A percentile compares a stretch with the other conserved stretches of the same genome.
These are phyloP conservation scores for Fusarium tanahbumbuense DNA, from an alignment of 2,329 filamentous ascomycete species.

Conservation along the genomic window DNA sequence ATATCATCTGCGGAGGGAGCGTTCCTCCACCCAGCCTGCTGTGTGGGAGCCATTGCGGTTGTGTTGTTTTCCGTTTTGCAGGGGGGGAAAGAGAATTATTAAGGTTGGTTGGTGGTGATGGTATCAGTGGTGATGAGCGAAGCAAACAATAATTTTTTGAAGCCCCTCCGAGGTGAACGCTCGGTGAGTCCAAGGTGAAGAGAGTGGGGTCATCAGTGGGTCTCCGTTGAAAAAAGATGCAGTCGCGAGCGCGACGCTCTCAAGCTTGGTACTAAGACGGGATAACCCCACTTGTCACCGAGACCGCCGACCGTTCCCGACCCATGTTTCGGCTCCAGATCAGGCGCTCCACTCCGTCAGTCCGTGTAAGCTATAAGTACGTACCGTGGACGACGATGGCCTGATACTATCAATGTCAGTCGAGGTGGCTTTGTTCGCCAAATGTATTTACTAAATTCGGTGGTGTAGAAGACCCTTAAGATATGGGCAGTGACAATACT, in stretches of 20 bases:
- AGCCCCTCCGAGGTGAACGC: slow-evolving; percentile 47
- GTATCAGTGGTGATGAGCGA: slow-evolving; percentile 14
- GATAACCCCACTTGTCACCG: slow-evolving; percentile 32
- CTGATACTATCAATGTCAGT: slow-evolving; percentile 29
- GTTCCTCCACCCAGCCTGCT: slow-evolving; percentile 51
- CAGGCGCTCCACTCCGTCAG: slow-evolving; percentile 26
- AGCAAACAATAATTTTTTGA: slow-evolving; percentile 48
- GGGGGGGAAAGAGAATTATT: not conserved
- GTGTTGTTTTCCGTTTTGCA: slow-evolving; percentile 1
- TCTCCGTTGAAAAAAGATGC: not conserved
- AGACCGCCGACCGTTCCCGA: slow-evolving; percentile 27
- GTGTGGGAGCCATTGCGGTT: slow-evolving; percentile 49
- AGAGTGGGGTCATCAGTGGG: not conserved
- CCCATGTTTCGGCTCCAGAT: slow-evolving; percentile 15
- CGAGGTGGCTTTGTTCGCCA: slow-evolving; percentile 24
- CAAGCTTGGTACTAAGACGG: not conserved
- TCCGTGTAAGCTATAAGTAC: slow-evolving; percentile 3
- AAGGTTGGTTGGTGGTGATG: slow-evolving; percentile 13
- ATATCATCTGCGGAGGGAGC: slow-evolving; percentile 66
- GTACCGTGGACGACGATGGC: slow-evolving; percentile 22
- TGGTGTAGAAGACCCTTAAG: not conserved
- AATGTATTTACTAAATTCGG: not conserved
- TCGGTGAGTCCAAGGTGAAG: slow-evolving; percentile 35
- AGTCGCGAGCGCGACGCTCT: slow-evolving; percentile 1
- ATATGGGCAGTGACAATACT: not conserved